Conservation (phyloP, 169 alveolate genomes). For the Amoebophrya sp. region DNA sequence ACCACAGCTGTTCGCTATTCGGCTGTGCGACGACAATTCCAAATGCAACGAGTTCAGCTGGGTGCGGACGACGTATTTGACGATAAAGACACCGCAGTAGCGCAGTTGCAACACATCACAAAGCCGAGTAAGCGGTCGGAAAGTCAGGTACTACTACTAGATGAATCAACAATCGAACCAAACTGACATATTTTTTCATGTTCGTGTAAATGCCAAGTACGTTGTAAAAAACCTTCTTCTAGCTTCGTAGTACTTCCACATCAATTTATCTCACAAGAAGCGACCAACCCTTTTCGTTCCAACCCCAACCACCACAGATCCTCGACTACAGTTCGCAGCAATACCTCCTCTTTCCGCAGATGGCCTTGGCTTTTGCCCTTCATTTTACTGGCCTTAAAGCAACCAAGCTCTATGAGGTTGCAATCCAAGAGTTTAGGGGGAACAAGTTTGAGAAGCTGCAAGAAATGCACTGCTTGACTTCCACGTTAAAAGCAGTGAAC, state of each 20-base stretch:
- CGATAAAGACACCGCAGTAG: not conserved
- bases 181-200: too few relatives aligned
- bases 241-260: too few relatives aligned
- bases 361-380: constrained; percentile 42
- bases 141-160: not conserved
- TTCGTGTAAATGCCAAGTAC: too few relatives aligned
- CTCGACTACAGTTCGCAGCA: constrained; percentile 48
- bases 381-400: constrained; percentile 39
- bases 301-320: too few relatives aligned
- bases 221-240: too few relatives aligned
- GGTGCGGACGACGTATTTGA: not conserved
- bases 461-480: not conserved
- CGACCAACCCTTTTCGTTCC: too few relatives aligned
- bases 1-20: constrained; percentile 44
- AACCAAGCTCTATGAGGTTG: constrained; percentile 17
- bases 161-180: too few relatives aligned
- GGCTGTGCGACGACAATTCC: constrained; percentile 48
- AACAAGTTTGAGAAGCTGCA: not conserved
- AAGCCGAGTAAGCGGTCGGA: not conserved
- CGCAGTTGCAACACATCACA: not conserved
- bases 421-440: not conserved
- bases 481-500: constrained; percentile 8
- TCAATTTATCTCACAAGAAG: too few relatives aligned
- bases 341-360: constrained; percentile 39
- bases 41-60: not conserved